These are phyloP conservation scores for Samsoniella hepiali DNA, from an alignment of 2,329 filamentous ascomycete genomes.

Conservation along the genomic window DNA sequence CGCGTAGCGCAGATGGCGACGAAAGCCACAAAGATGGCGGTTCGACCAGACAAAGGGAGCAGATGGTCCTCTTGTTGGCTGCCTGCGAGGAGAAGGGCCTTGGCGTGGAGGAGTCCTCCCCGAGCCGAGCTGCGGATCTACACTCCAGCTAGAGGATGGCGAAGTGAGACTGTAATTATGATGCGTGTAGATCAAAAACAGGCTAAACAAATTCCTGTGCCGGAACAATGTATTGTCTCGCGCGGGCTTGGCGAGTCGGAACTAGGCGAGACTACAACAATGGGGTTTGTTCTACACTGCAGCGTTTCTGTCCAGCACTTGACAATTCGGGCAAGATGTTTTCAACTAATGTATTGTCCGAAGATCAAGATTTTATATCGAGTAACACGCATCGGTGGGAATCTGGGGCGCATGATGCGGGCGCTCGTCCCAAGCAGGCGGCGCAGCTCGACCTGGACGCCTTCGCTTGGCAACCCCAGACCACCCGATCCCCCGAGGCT, in stretches of 20 bases:
- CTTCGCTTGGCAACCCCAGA: conserved; percentile 1
- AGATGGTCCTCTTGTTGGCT: neutral
- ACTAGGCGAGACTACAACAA: neutral
- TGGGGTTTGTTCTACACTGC: neutral
- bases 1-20: conserved; percentile 14
- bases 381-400: neutral
- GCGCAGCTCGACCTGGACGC: neutral
- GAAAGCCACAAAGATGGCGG: conserved; percentile 14
- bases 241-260: neutral
- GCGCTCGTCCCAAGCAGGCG: neutral
- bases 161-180: conserved; percentile 11
- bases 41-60: neutral
- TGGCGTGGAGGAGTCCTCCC: neutral
- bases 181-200: neutral
- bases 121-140: neutral
- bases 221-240: neutral
- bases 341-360: too few relatives aligned
- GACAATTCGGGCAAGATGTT: too few relatives aligned
- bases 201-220: neutral
- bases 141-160: neutral
- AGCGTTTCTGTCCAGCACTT: neutral
- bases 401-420: neutral
- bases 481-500: neutral
- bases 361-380: too few relatives aligned
- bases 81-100: neutral